Base-by-base conservation (phyloP, 1,139 yeast species). In the Trichomonascaceae sp. region DNA sequence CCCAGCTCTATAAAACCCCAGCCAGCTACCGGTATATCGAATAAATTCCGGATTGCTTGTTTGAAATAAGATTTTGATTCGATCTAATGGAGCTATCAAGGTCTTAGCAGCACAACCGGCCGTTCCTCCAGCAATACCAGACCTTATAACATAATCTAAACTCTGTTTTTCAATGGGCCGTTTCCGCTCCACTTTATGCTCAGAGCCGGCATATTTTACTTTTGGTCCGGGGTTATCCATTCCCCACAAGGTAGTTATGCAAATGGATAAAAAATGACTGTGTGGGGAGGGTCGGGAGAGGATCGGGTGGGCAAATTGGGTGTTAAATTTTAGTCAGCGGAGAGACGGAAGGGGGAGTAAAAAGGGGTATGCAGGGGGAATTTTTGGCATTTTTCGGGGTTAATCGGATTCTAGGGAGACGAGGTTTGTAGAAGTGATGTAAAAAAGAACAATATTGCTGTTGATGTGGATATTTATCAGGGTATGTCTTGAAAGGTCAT, bases 81-180 rank as follows among this genome's bases (percentile, higher is more conserved):
- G 78, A 70, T 93, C 99, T 54, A 93, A 71, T 0, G 99, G 99
- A 0, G 99, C 99, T 48, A 93, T 87, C 52, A 91, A 75, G 0
- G 98, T 90, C 66, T 93, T 93, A 6, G 97, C 99, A 8, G 95
- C 89, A 53, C 91, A 83, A 0, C 99, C 99, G 0, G 99, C 97
- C 1, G 89, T 64, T 0, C 99, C 99, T 12, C 99, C 99, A 0
- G 99, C 96, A 1, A 90, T 64, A 0, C 96, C 99, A 22, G 95
- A 85, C 57, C 89, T 78, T 38, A 88, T 58, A 18, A 93, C 84
- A 69, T 93, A 93, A 55, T 87, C 91, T 38, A 85, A 60, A 6
- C 91, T 84, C 56, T 82, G 87, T 63, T 85, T 89, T 63, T 87
- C 84, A 32, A 79, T 58, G 36, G 45, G 46, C n/a, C 43, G 44